Base-by-base conservation (phyloP, 2,329 filamentous ascomycete species). In the Karstenula rhodostoma region DNA sequence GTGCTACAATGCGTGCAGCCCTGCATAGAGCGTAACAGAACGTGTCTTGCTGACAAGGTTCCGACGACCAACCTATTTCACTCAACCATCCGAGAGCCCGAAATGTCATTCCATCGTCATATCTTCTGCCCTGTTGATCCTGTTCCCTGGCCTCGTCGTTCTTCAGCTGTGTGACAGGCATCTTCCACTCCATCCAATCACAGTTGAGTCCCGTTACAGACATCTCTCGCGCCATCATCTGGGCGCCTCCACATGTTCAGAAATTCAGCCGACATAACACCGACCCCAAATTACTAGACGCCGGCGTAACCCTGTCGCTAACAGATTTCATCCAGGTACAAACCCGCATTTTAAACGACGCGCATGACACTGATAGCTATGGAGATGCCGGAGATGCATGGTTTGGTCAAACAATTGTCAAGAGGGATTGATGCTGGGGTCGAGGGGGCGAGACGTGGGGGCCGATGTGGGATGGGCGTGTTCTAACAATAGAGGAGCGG, bases 341-440 rank as follows among this genome's bases (percentile, higher is more conserved):
- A 29, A 8, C 27, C 27, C 27, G 13, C 47, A 35, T 35, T 29
- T 22, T 17, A 19, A 33, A 53, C 12, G 5, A 33, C n/a, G 12
- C 35, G 13, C 35, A 29, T 29, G 27, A 29, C 27, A 8, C 27
- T 29, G 27, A 29, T 29, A 4, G 27, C 27, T 29, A 4, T 40
- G 49, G 49, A 51, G 49, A 51, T 5, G 19, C 33, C 32, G 50
- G 50, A 53, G 35, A 53, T 53, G 50, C 50, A 44, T 15, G 29
- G 17, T 32, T 19, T 29, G 35, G 13, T 53, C 50, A 44, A 53
- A 35, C 50, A 7, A 29, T 44, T 19, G 35, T 35, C 50, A 44
- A 53, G 37, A 12, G 7, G 2, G 23, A 23, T 10, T 1, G 10
- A 8, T 17, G 49, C 49, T 40, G n/a, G 33, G 32, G 33, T 9